phyloP scores from a whole-genome alignment of 78 protist genomes.

The Emiliania huxleyi region DNA sequence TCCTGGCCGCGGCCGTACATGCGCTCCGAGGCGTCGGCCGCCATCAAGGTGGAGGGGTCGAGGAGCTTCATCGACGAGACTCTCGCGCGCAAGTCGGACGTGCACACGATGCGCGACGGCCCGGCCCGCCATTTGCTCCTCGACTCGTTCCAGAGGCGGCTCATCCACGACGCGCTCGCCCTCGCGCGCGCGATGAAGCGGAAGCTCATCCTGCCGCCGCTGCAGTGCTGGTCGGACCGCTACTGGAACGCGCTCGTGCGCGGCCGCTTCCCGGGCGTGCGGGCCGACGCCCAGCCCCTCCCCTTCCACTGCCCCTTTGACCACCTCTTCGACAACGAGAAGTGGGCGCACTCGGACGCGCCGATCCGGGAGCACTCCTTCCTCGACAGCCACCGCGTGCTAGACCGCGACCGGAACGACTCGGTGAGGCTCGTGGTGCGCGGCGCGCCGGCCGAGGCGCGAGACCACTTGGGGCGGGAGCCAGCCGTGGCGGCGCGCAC shows the following conservation, averaged over 20 bases:
- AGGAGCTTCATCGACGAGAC: neutral
- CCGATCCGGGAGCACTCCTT: constrained; percentile 9
- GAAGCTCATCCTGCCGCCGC: neutral
- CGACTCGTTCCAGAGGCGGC: neutral
- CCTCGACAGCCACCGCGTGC: neutral
- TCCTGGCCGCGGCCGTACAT: neutral
- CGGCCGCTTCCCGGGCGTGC: neutral
- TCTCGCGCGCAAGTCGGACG: neutral
- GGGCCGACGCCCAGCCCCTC: neutral
- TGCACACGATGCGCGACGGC: neutral
- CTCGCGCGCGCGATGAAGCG: neutral
- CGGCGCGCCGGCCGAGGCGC: neutral
- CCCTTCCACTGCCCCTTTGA: constrained; percentile 23
- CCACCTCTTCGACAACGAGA: neutral
- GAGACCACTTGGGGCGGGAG: neutral
- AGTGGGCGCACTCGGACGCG: constrained; percentile 21
- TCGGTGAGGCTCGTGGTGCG: neutral
- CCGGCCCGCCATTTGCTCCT: neutral
- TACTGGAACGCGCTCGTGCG: neutral
- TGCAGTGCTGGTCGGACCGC: neutral
- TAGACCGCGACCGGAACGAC: neutral
- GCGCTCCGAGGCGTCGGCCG: neutral
- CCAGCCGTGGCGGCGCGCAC: neutral
- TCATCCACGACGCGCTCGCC: neutral
- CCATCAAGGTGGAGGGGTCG: neutral